Percentiles rank a stretch among this genome's conserved stretches.
These are phyloP conservation scores for Auriscalpium microsporum DNA, from an alignment of 768 basidiomycete genomes.

Conservation along the genomic window DNA sequence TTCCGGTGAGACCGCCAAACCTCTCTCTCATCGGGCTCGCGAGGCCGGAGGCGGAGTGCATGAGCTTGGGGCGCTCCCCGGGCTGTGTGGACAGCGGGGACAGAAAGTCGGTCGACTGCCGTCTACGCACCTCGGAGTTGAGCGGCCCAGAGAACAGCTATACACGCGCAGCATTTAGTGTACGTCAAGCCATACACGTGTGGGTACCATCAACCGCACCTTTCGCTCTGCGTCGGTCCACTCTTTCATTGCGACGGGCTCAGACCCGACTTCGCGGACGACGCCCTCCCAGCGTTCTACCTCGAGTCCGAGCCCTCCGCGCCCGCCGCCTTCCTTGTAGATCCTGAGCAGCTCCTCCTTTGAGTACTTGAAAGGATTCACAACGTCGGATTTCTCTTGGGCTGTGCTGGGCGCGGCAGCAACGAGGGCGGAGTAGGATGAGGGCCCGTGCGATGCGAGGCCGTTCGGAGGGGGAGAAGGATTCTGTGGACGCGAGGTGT, in stretches of 20 bases:
- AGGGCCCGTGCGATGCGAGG: constrained; percentile 39
- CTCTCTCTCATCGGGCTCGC: constrained; percentile 57
- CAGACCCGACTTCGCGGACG: constrained; percentile 63
- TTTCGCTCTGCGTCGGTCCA: constrained; percentile 81
- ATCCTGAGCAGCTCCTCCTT: constrained; percentile 80
- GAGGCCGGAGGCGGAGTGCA: constrained; percentile 39
- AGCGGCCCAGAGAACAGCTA: constrained; percentile 76
- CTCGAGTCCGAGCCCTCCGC: constrained; percentile 69
- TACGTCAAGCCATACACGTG: neutral
- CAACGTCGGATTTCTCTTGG: constrained; percentile 51
- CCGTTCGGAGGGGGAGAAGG: constrained; percentile 51
- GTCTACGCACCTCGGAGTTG: constrained; percentile 83
- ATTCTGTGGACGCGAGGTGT: constrained; percentile 44
- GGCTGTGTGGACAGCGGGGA: constrained; percentile 48
- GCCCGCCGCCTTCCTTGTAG: constrained; percentile 71
- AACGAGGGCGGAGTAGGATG: constrained; percentile 65
- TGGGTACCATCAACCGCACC: constrained; percentile 36
- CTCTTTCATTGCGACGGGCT: constrained; percentile 72
- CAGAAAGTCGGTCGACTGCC: constrained; percentile 70
- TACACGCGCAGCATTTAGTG: constrained; percentile 4
- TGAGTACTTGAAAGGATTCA: constrained; percentile 78
- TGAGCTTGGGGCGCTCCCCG: constrained; percentile 51
- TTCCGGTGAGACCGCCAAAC: constrained; percentile 46
- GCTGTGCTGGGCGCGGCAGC: constrained; percentile 42
- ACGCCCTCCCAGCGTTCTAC: constrained; percentile 88